phyloP scores from a whole-genome alignment of 257 asterid species.

The Cruciata laevipes region DNA sequence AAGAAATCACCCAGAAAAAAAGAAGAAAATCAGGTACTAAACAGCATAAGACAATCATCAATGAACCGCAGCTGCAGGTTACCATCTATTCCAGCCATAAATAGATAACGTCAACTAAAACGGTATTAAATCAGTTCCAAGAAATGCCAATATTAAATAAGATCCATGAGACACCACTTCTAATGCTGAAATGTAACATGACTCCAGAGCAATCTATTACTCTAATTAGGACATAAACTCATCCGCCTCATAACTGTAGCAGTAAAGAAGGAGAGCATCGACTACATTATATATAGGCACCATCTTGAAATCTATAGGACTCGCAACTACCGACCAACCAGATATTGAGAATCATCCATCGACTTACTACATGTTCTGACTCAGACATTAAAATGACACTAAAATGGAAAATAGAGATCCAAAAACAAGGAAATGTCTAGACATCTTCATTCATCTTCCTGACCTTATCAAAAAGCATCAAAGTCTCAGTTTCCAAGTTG shows the following conservation, averaged over 20 bases:
- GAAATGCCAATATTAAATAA: not conserved
- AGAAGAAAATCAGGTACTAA: not conserved
- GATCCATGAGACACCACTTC: not conserved
- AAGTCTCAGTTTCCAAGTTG: conserved; percentile 30
- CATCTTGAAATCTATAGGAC: not conserved
- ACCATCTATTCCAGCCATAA: not conserved
- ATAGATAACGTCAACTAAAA: no score
- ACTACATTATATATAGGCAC: conserved; percentile 1
- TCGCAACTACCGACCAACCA: not conserved
- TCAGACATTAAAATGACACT: not conserved
- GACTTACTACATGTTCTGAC: not conserved
- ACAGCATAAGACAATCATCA: no score
- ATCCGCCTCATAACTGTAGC: not conserved
- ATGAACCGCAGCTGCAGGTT: not conserved
- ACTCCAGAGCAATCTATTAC: not conserved
- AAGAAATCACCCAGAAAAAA: not conserved
- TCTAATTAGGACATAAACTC: not conserved
- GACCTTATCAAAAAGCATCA: conserved; percentile 32
- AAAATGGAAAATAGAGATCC: not conserved
- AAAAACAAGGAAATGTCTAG: not conserved
- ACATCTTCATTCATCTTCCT: conserved; percentile 14
- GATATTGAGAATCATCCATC: not conserved
- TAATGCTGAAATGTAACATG: not conserved
- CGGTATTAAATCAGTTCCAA: not conserved
- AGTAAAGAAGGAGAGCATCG: not conserved